Evolutionary conservation across 805 yeast species (phyloP).

Genomic region (Starmerella davenportii): DNA sequence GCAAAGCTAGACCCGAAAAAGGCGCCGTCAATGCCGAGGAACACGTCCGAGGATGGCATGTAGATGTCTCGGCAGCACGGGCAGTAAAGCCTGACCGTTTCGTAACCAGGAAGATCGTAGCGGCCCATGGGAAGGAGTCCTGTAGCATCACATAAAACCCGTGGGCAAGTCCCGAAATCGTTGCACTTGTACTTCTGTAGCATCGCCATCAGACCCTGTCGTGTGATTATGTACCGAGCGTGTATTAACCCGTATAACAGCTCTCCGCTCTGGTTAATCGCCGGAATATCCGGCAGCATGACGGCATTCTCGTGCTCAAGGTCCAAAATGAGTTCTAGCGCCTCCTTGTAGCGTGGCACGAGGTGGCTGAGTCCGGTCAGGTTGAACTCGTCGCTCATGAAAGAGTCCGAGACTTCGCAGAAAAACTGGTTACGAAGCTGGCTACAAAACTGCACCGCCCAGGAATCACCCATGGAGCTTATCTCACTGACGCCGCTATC

Average conservation of each 20-base stretch:
- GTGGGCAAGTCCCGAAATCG: conserved; percentile 82
- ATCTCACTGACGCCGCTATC: conserved; percentile 12
- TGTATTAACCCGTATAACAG: conserved; percentile 84
- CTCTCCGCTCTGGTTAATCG: conserved; percentile 81
- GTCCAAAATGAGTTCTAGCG: conserved; percentile 77
- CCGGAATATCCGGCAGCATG: conserved; percentile 48
- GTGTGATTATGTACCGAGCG: conserved; percentile 74
- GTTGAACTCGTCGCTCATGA: conserved; percentile 92
- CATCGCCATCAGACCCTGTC: conserved; percentile 67
- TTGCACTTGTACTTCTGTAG: conserved; percentile 84
- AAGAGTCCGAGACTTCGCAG: conserved; percentile 80
- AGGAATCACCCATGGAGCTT: conserved; percentile 21
- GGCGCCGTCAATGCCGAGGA: conserved; percentile 84
- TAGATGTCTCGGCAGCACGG: conserved; percentile 89
- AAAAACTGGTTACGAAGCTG: conserved; percentile 75
- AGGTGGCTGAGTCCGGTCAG: conserved; percentile 71
- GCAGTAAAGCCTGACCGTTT: conserved; percentile 81
- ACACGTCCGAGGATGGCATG: conserved; percentile 71
- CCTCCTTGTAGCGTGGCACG: conserved; percentile 83
- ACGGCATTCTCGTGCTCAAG: conserved; percentile 42
- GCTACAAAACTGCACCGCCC: conserved; percentile 69
- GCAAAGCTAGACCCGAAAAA: conserved; percentile 94
- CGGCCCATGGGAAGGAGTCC: conserved; percentile 83
- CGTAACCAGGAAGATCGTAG: conserved; percentile 76
- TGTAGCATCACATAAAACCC: conserved; percentile 77